Evolutionary conservation across 1,284 basidiomycete species (phyloP).

Genomic region (Ustilago tritici): DNA sequence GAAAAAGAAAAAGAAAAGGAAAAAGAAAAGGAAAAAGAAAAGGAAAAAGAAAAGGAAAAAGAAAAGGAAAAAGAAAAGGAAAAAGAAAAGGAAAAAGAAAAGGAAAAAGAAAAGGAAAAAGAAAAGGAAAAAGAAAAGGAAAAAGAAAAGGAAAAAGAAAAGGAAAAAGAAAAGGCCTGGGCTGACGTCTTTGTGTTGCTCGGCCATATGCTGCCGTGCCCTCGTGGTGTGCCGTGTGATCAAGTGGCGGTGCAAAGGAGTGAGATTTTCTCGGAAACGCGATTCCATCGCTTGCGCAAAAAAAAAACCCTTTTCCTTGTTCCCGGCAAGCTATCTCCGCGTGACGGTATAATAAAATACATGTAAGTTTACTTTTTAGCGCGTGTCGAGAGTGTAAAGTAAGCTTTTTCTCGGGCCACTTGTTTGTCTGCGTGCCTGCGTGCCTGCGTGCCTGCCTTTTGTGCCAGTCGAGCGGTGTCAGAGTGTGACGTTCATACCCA

Average conservation of each 20-base stretch:
- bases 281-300: constrained; percentile 10
- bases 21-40: too few relatives aligned
- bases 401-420: constrained; percentile 2
- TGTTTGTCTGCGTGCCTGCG: background rate
- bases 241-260: background rate
- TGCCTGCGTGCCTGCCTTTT: background rate
- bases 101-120: too few relatives aligned
- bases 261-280: constrained; percentile 2
- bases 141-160: too few relatives aligned
- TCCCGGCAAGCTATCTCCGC: constrained; percentile 6
- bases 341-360: background rate
- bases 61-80: too few relatives aligned
- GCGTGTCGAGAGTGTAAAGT: constrained; percentile 12
- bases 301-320: background rate
- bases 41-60: too few relatives aligned
- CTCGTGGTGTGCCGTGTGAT: background rate
- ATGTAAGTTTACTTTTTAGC: background rate
- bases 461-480: background rate
- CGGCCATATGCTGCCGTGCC: background rate
- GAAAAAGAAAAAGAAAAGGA: too few relatives aligned
- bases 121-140: too few relatives aligned
- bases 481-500: constrained; percentile 4
- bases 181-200: background rate
- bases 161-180: too few relatives aligned
- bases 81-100: too few relatives aligned